Evolutionary conservation across 73 alveolate species (phyloP).

Genomic region (Urostyla sp.): DNA sequence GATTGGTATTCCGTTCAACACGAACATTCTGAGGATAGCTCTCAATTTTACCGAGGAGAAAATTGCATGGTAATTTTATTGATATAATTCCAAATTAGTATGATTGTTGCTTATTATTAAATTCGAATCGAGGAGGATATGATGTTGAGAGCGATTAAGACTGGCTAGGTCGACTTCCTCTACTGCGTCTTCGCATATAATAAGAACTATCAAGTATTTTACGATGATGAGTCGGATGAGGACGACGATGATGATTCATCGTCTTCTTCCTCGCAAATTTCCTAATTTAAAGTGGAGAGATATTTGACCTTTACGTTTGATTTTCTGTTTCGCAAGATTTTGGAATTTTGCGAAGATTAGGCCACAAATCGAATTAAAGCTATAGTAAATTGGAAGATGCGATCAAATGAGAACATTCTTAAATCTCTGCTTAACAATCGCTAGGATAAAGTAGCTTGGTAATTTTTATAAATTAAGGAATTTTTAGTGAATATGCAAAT

Average conservation of each 20-base stretch:
- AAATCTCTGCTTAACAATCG: conserved; percentile 11
- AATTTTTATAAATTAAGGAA: background rate
- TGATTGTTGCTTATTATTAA: conserved; percentile 53
- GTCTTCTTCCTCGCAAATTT: conserved; percentile 6
- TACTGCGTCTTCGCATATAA: conserved; percentile 53
- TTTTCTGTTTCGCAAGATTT: conserved; percentile 21
- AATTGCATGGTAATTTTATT: conserved; percentile 47
- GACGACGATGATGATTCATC: background rate
- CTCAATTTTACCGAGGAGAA: conserved; percentile 50
- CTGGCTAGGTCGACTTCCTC: conserved; percentile 46
- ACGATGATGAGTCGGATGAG: background rate
- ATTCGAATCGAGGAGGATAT: conserved; percentile 35
- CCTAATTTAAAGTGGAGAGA: background rate
- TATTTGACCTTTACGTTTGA: conserved; percentile 40
- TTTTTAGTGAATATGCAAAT: conserved; percentile 46
- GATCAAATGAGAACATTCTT: conserved; percentile 30
- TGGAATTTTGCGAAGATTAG: conserved; percentile 35
- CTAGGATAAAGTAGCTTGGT: conserved; percentile 42
- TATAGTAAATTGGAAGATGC: conserved; percentile 40
- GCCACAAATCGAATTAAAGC: conserved; percentile 26
- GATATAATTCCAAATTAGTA: background rate
- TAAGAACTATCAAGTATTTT: conserved; percentile 44
- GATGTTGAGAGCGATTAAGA: conserved; percentile 56
- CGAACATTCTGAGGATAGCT: conserved; percentile 59
- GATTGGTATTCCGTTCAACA: conserved; percentile 46